Evolutionary conservation across 2,329 filamentous ascomycete species (phyloP), one percentile per base, ranked within the genome.

Genomic region (Teratosphaeria epicoccoides): DNA sequence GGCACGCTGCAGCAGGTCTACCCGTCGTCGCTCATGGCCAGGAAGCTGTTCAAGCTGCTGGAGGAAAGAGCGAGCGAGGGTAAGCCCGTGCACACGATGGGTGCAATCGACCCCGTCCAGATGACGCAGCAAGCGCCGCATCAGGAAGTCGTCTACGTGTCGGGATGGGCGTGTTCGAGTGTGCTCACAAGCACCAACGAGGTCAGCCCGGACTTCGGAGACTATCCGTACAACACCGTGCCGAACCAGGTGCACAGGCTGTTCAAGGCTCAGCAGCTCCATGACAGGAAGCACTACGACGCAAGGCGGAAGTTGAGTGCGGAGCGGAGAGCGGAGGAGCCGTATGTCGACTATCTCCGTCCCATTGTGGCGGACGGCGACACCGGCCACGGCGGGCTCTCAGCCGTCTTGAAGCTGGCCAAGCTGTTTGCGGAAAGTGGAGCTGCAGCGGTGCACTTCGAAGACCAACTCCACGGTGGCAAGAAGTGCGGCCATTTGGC

Each of bases 171-270:
- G 4, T 97, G 93, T 72, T 97, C 91, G 0, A 91, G 89, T 0
- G 81, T 95, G 20, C 76, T 98, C 45, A 97, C 91, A 3, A 84
- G 83, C 9, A 97, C 93, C 33, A 97, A 98, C 73, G 93, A 98
- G 69, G 93, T 98, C 24, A 96, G 89, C 0, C 87, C 93, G 43
- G 93, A 98, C 68, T 95, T 97, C 72, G 93, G 93, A 63, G 93
- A 98, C 71, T 98, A 98, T 69, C 93, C 93, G 0, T 98, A 98
- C 74, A 97, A 97, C 68, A 98, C 93, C 0, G 93, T 98, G 4
- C 93, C 93, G 7, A 97, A 97, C 72, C 93, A 97, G 69, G 93
- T 98, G 3, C 89, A 98, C 73, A 82, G 93, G 57, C 75, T 98
- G 49, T 88, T 94, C 73, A 97, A 97, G 73, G 93, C 93, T 3